Evolutionary conservation across 768 basidiomycete species (phyloP), one percentile per base, ranked within the genome.

Genomic region (Pleurotus tuber-regium): DNA sequence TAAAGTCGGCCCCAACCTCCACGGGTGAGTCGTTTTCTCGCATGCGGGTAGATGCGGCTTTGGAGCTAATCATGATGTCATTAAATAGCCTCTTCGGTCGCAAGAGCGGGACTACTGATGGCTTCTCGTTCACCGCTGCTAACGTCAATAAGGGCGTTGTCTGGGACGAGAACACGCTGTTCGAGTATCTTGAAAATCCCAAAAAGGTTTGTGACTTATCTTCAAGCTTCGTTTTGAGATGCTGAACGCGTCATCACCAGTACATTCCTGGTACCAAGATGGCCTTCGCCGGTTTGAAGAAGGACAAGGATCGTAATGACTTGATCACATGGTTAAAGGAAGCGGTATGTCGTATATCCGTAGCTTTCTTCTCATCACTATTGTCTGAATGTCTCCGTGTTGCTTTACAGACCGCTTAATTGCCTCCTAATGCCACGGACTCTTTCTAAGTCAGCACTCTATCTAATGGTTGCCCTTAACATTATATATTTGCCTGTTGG

Each of bases 201-300:
- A 98, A 98, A 80, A 96, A 96, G 83, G 92, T 89, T 53, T 56
- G 78, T n/a, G 19, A 29, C 49, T 25, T 42, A 36, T 36, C 36
- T 18, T 52, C 11, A n/a, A 4, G 3, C 29, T 12, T 50, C 9
- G 3, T 2, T 2, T 12, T 16, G 9, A 38, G 26, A 12, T 11
- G 35, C n/a, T 24, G 9, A 23, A 51, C 11, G 29, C 25, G 5
- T 19, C 23, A 18, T 26, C 12, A 25, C 1, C 53, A 91, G 89
- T 94, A 93, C 75, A 95, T 95, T 59, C 92, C 92, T 31, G 94
- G 95, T 42, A 97, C 95, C 44, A 97, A 96, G 78, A 98, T 98
- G 95, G 95, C 94, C 52, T 98, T 97, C 61, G 93, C 94, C 58
- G 96, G 96, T 63, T 74, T 98, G 68, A 98, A 98, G 87, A 98